phyloP scores from a whole-genome alignment of 352 stramenopile species.

The Pythium rhizo-oryzae region DNA sequence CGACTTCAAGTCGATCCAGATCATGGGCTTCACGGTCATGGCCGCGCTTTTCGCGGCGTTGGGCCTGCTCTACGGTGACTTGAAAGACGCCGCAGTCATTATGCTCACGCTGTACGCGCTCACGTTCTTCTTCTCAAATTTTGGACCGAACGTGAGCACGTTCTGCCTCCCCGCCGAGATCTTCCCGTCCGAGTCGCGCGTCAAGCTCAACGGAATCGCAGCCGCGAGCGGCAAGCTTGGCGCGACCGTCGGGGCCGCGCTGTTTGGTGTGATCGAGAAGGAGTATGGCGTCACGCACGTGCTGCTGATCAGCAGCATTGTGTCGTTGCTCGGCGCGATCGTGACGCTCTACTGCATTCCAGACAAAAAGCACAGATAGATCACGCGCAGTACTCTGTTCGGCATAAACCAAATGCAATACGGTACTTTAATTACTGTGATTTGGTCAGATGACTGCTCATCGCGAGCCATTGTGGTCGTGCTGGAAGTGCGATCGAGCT shows the following conservation, averaged over 20 bases:
- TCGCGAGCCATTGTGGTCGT: no score
- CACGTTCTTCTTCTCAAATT: slow-evolving; percentile 91
- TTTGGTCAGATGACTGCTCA: no score
- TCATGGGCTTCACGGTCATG: slow-evolving; percentile 78
- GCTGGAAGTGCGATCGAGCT: no score
- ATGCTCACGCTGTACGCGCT: slow-evolving; percentile 72
- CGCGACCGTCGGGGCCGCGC: slow-evolving; percentile 51
- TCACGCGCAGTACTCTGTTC: no score
- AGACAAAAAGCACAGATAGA: slow-evolving; percentile 43
- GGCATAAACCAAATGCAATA: no score
- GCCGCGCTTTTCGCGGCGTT: slow-evolving; percentile 64
- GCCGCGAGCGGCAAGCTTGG: slow-evolving; percentile 80
- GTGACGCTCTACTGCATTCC: slow-evolving; percentile 71
- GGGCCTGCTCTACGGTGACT: slow-evolving; percentile 53
- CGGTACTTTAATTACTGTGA: no score
- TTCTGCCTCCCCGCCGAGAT: slow-evolving; percentile 85
- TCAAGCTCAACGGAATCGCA: slow-evolving; percentile 83
- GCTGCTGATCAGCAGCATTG: slow-evolving; percentile 52
- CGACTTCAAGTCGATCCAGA: slow-evolving; percentile 81
- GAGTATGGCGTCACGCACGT: slow-evolving; percentile 61
- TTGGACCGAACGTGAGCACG: slow-evolving; percentile 87
- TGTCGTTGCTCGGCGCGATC: slow-evolving; percentile 62
- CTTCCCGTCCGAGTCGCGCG: slow-evolving; percentile 67
- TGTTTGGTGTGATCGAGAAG: slow-evolving; percentile 68
- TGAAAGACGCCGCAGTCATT: slow-evolving; percentile 45